Evolutionary conservation across 805 yeast genomes (phyloP), one percentile per base, ranked within the genome.

Genomic region (Komagataella phaffii): DNA sequence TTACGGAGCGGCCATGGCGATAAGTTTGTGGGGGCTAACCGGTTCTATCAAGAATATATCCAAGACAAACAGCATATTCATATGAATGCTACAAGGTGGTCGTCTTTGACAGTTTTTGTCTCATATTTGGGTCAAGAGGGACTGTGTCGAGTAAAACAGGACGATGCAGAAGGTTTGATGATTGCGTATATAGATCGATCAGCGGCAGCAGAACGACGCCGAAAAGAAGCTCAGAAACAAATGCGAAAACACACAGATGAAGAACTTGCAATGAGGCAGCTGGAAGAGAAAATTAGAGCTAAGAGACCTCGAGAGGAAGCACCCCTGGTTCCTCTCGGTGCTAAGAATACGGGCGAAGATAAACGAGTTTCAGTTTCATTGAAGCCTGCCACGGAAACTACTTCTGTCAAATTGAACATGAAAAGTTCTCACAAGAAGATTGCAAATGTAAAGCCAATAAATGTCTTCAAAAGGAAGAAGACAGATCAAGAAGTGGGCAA

Each of bases 11-110:
- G 78, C 47, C 98, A 91, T 63, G 96, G 96, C 4, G 86, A 87
- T 50, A 89, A 88, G 64, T 68, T 70, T 53, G 75, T 90, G 47
- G 82, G 81, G 52, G 91, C 89, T 3, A 93, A 93, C 67, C 76
- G 80, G 61, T 88, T 88, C 60, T 93, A 93, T 68, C 95, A 90
- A 61, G 96, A 90, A 62, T 84, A 84, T 61, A 91, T 93, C 53
- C 75, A 77, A 54, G 87, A 91, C 62, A 79, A 79, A 59, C 79
- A 86, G 53, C 98, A 93, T 64, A 70, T 89, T 8, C 99, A 91
- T 64, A 79, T 93, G 83, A 89, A 88, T 58, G 81, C 97, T 1
- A 93, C 99, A 0, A 73, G 73, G 53, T 93, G 95, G 88, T 64
- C 74, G 3, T 76, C 85, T 1, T 66, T 93, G 48, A 76, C 88